These are phyloP conservation scores for Lichtheimia ornata DNA, from an alignment of 371 early-diverging fungal species.

Conservation along the genomic window DNA sequence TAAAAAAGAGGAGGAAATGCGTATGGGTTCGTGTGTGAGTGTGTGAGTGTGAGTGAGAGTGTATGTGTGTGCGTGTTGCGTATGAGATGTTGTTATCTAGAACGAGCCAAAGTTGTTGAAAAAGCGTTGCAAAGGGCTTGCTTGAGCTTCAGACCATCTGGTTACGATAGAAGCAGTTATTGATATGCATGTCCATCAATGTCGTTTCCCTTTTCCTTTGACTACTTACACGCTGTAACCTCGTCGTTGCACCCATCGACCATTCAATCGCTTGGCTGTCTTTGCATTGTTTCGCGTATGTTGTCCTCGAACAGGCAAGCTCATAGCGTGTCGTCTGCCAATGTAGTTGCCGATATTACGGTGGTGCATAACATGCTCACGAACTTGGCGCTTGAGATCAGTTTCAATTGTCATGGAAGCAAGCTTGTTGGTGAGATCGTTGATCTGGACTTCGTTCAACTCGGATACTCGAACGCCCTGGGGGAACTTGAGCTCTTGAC, in stretches of 20 bases:
- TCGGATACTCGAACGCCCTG: slow-evolving; percentile 76
- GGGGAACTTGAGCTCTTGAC: slow-evolving; percentile 81
- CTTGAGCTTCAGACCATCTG: slow-evolving; percentile 20
- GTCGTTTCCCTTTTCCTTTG: background rate
- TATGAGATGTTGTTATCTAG: background rate
- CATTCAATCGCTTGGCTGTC: slow-evolving; percentile 88
- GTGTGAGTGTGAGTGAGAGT: background rate
- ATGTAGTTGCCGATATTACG: slow-evolving; percentile 82
- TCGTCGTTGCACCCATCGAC: slow-evolving; percentile 57
- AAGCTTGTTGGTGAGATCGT: slow-evolving; percentile 80
- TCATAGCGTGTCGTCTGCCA: slow-evolving; percentile 86
- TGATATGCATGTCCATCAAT: background rate
- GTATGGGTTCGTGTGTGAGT: background rate
- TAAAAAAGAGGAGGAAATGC: background rate
- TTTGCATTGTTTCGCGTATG: slow-evolving; percentile 85
- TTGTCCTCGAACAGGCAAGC: slow-evolving; percentile 91
- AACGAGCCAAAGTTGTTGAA: slow-evolving; percentile 9
- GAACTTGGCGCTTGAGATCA: slow-evolving; percentile 81
- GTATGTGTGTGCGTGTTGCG: background rate
- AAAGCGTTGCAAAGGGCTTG: slow-evolving; percentile 19
- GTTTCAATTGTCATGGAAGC: slow-evolving; percentile 90
- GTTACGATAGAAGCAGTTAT: background rate
- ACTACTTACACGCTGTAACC: slow-evolving; percentile 40
- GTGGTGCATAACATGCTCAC: slow-evolving; percentile 80
- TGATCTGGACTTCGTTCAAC: slow-evolving; percentile 86